phyloP scores from a whole-genome alignment of 352 stramenopile genomes.

The Elongisporangium prolatum region DNA sequence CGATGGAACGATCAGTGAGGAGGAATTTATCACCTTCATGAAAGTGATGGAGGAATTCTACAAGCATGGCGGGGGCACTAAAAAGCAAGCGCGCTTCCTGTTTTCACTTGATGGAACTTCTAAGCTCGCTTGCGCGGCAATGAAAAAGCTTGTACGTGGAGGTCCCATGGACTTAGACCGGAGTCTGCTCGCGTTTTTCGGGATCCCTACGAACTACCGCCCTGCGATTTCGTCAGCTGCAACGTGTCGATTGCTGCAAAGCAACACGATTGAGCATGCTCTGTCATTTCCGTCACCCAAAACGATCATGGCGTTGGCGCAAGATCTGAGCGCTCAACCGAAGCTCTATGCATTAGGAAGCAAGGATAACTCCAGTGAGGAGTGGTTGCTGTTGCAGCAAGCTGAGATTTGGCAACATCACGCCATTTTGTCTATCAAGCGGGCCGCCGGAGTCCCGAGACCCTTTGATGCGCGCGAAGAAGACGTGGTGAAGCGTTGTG shows the following conservation, averaged over 20 bases:
- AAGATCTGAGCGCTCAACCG: conserved; percentile 14
- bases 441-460: conserved; percentile 60
- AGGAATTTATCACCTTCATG: conserved; percentile 76
- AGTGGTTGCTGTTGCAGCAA: conserved; percentile 41
- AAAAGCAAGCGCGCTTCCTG: conserved; percentile 31
- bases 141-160: conserved; percentile 74
- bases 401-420: conserved; percentile 50
- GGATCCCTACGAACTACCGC: conserved; percentile 75
- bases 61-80: conserved; percentile 21
- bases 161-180: conserved; percentile 61
- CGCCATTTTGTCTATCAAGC: conserved; percentile 73
- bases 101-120: conserved; percentile 36
- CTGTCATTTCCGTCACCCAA: conserved; percentile 71
- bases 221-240: conserved; percentile 55
- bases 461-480: conserved; percentile 74
- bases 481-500: conserved; percentile 74
- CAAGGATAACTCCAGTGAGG: conserved; percentile 25
- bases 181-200: conserved; percentile 70
- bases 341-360: conserved; percentile 16
- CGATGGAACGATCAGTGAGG: conserved; percentile 57
- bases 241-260: conserved; percentile 36
- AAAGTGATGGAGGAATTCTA: conserved; percentile 57
- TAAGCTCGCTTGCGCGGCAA: conserved; percentile 48
- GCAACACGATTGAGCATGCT: conserved; percentile 62
- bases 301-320: conserved; percentile 47